These are phyloP conservation scores for Pseudoturritis turrita DNA, from an alignment of 345 rosid species.

Conservation along the genomic window DNA sequence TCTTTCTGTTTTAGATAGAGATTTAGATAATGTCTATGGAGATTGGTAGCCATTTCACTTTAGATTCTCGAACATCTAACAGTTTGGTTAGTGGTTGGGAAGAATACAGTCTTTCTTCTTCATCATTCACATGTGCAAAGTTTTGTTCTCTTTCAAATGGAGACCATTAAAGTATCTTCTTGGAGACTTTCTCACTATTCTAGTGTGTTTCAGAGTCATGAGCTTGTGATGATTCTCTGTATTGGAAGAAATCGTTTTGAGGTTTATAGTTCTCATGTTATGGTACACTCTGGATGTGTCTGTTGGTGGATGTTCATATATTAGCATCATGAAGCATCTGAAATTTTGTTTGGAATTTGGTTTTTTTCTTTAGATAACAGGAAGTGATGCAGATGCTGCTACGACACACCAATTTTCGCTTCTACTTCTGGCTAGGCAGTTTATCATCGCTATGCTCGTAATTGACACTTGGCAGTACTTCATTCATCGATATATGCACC, in stretches of 20 bases:
- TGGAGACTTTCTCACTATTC: background rate
- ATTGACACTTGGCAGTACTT: constrained; percentile 38
- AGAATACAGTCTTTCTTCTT: background rate
- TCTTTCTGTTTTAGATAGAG: background rate
- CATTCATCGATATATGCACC: constrained; percentile 36
- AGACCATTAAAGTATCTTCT: background rate
- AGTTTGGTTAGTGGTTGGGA: background rate
- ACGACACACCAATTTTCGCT: constrained; percentile 18
- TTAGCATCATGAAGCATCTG: background rate
- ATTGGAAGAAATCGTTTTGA: background rate
- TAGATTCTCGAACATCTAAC: background rate
- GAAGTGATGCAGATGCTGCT: constrained; percentile 28
- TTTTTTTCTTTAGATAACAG: constrained; percentile 25
- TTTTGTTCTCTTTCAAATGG: background rate
- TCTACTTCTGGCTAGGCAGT: constrained; percentile 23
- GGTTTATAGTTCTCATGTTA: background rate
- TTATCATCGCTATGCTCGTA: constrained; percentile 32
- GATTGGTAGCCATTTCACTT: background rate
- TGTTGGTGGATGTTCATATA: background rate
- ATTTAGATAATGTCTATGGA: background rate
- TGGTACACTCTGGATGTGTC: background rate
- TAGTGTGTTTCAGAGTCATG: background rate
- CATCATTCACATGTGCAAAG: background rate
- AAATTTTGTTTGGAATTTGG: background rate
- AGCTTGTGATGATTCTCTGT: constrained; percentile 5